Percentiles rank a stretch among this genome's conserved stretches.
phyloP scores from a whole-genome alignment of 148 eudicot species.

The Fagopyrum tataricum region DNA sequence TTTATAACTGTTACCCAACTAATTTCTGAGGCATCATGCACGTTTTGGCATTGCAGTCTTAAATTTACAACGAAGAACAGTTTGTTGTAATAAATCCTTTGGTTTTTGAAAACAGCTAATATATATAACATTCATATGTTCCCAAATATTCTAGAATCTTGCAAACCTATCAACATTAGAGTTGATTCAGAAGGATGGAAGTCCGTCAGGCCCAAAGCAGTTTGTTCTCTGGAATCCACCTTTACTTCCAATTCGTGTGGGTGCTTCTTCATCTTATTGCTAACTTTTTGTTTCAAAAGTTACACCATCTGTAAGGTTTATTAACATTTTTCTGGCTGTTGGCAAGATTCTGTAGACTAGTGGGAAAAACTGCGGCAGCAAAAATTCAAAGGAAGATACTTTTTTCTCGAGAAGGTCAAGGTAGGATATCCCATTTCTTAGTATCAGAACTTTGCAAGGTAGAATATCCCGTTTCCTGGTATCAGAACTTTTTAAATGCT shows the following conservation, averaged over 20 bases:
- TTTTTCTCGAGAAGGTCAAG: constrained; percentile 49
- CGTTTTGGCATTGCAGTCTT: background rate
- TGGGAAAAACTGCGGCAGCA: constrained; percentile 24
- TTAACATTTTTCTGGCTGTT: constrained; percentile 1
- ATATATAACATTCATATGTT: background rate
- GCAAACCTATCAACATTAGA: constrained; percentile 63
- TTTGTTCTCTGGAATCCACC: constrained; percentile 98
- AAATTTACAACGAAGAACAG: background rate
- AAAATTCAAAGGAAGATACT: constrained; percentile 21
- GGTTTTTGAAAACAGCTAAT: background rate
- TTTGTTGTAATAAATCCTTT: background rate
- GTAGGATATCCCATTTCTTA: constrained; percentile 26
- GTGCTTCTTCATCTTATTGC: constrained; percentile 20
- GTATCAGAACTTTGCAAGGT: background rate
- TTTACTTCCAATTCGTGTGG: constrained; percentile 48
- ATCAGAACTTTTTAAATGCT: background rate
- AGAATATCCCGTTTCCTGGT: background rate
- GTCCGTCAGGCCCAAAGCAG: constrained; percentile 82
- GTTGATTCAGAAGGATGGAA: constrained; percentile 90
- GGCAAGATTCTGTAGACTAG: constrained; percentile 27
- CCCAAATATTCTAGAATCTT: constrained; percentile 47
- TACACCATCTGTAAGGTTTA: background rate
- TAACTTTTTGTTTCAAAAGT: background rate
- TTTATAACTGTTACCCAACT: background rate
- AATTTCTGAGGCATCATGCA: background rate